Percentiles rank a stretch among this genome's conserved stretches.
Conservation (phyloP, 2,329 filamentous ascomycete species). For the Aspergillus costaricaensis region DNA sequence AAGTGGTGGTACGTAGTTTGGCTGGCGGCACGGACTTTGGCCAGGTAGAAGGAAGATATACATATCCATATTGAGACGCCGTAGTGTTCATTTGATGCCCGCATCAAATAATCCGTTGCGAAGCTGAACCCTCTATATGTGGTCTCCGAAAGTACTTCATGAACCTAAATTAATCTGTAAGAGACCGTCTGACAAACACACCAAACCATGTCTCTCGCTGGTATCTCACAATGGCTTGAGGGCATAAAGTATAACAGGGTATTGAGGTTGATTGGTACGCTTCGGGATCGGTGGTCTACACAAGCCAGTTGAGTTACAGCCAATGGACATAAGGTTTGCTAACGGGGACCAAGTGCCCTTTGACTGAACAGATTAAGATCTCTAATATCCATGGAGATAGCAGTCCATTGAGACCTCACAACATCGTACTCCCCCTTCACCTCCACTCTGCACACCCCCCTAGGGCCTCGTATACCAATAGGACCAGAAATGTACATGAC, state of each 20-base stretch:
- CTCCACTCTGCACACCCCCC: conserved; percentile 39
- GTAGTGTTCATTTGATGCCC: too few relatives aligned
- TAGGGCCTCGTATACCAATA: conserved; percentile 36
- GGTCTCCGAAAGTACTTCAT: too few relatives aligned
- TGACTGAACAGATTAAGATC: conserved; percentile 34
- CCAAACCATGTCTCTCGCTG: not conserved
- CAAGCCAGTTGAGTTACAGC: not conserved
- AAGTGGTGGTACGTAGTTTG: too few relatives aligned
- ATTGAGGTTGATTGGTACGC: too few relatives aligned
- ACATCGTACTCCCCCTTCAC: conserved; percentile 41
- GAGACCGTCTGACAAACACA: too few relatives aligned
- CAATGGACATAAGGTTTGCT: not conserved
- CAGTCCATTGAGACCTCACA: conserved; percentile 30
- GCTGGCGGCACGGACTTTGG: too few relatives aligned
- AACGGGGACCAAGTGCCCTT: conserved; percentile 25
- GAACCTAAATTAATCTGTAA: too few relatives aligned
- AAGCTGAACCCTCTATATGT: too few relatives aligned
- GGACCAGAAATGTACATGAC: conserved; percentile 38
- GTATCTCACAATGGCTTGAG: not conserved
- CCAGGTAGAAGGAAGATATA: too few relatives aligned
- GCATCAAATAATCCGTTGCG: too few relatives aligned
- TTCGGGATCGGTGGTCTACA: not conserved
- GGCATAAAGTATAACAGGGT: not conserved
- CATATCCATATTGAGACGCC: too few relatives aligned
- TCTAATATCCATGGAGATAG: conserved; percentile 33